phyloP scores from a whole-genome alignment of 2,329 filamentous ascomycete species.

The Pseudophaeomoniella oleicola region DNA sequence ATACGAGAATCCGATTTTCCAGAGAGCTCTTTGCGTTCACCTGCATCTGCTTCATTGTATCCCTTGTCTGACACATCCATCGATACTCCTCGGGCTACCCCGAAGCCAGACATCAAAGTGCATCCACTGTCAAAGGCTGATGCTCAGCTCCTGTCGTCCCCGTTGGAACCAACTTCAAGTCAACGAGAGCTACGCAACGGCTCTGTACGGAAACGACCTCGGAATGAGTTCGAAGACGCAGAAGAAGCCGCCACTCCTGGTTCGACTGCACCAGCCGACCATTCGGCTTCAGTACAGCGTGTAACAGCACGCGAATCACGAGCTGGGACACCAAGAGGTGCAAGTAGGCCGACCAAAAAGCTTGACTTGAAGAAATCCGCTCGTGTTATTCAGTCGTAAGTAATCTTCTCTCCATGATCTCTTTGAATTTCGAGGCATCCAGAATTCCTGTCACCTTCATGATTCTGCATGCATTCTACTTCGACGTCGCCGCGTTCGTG shows the following conservation, averaged over 20 bases:
- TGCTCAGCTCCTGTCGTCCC: slow-evolving; percentile 23
- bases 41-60: neutral
- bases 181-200: slow-evolving; percentile 16
- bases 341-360: slow-evolving; percentile 41
- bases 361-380: slow-evolving; percentile 39
- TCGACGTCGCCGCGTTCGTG: too few species aligned
- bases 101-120: slow-evolving; percentile 28
- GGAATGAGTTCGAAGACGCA: slow-evolving; percentile 12
- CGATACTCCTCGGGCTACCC: slow-evolving; percentile 2
- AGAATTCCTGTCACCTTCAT: too few species aligned
- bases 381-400: slow-evolving; percentile 51
- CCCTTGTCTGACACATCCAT: neutral
- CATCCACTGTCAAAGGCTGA: slow-evolving; percentile 28
- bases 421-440: too few species aligned
- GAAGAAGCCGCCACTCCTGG: slow-evolving; percentile 14
- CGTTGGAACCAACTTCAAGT: slow-evolving; percentile 21
- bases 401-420: too few species aligned
- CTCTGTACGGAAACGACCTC: slow-evolving; percentile 8
- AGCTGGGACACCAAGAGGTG: slow-evolving; percentile 38
- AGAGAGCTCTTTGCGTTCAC: neutral
- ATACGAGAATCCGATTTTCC: neutral
- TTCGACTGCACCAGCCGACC: slow-evolving; percentile 13
- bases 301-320: slow-evolving; percentile 39
- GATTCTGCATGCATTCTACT: too few species aligned
- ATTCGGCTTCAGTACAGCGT: slow-evolving; percentile 16